A percentile compares a stretch with the other conserved stretches of the same genome.
These are phyloP conservation scores for Fomitopsis betulina DNA, from an alignment of 1,284 basidiomycete species.

Conservation along the genomic window DNA sequence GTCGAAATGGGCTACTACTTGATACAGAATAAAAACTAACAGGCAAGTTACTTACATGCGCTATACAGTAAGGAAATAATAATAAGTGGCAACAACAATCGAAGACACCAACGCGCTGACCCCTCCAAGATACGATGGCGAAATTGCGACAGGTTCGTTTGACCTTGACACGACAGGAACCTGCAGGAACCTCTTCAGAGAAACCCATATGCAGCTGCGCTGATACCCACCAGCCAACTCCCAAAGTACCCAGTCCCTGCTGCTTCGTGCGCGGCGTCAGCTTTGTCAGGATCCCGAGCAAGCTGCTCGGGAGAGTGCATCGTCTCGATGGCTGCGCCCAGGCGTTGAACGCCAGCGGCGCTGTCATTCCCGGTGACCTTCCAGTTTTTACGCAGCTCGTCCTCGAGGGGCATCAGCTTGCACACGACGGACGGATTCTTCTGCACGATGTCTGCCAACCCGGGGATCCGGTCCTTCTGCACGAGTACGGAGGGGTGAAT, in stretches of 20 bases:
- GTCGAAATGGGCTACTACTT: neutral
- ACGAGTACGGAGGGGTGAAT: slow-evolving; percentile 57
- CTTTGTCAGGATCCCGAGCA: neutral
- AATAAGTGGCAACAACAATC: neutral
- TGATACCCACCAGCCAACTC: neutral
- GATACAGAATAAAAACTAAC: neutral
- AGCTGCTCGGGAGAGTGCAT: neutral
- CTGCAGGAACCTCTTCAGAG: neutral
- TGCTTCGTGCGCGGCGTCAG: neutral
- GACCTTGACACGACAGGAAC: neutral
- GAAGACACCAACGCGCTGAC: neutral
- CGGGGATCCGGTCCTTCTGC: slow-evolving; percentile 35
- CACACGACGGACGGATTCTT: slow-evolving; percentile 40
- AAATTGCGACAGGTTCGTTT: neutral
- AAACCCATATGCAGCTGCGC: neutral
- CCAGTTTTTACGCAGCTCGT: slow-evolving; percentile 46
- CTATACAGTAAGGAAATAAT: neutral
- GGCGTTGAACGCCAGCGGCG: neutral
- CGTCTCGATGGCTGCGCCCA: neutral
- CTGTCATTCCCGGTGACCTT: slow-evolving; percentile 17
- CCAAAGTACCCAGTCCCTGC: neutral
- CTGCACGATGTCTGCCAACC: slow-evolving; percentile 32
- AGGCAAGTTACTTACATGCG: too few species aligned
- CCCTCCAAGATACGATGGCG: neutral
- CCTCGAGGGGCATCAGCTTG: slow-evolving; percentile 47